phyloP scores from a whole-genome alignment of 768 basidiomycete species.

The Exidia glandulosa region DNA sequence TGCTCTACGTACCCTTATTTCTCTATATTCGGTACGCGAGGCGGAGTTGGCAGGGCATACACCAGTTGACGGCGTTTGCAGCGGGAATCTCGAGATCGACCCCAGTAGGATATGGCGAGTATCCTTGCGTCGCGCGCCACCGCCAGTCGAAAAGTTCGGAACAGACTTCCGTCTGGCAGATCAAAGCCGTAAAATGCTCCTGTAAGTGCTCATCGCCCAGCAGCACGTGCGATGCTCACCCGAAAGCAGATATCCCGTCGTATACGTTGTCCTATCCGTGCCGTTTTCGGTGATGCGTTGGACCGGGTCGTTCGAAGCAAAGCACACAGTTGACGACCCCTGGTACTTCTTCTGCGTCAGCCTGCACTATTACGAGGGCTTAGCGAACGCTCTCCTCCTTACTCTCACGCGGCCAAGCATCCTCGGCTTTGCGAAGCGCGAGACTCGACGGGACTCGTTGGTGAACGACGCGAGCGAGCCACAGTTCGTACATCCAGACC shows the following conservation, averaged over 20 bases:
- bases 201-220: conserved; percentile 1
- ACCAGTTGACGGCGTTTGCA: too few relatives aligned
- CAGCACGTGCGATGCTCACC: neutral
- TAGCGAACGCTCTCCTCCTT: conserved; percentile 9
- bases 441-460: too few relatives aligned
- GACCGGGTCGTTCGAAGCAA: neutral
- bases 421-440: conserved; percentile 5
- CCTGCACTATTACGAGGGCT: conserved; percentile 6
- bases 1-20: conserved; percentile 6
- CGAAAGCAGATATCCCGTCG: neutral
- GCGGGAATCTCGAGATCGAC: conserved; percentile 6
- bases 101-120: neutral
- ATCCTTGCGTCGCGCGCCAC: neutral
- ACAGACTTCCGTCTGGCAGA: neutral
- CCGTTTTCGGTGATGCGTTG: conserved; percentile 1
- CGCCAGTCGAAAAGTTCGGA: neutral
- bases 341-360: conserved; percentile 1
- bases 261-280: neutral
- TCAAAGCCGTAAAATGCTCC: conserved; percentile 5
- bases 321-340: neutral
- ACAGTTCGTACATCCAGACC: too few relatives aligned
- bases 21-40: conserved; percentile 5
- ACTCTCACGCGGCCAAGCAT: conserved; percentile 10
- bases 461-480: too few relatives aligned
- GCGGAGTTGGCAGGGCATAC: too few relatives aligned